Evolutionary conservation across 495 filamentous ascomycete genomes (phyloP).

Genomic region (Penicillium nucicola): DNA sequence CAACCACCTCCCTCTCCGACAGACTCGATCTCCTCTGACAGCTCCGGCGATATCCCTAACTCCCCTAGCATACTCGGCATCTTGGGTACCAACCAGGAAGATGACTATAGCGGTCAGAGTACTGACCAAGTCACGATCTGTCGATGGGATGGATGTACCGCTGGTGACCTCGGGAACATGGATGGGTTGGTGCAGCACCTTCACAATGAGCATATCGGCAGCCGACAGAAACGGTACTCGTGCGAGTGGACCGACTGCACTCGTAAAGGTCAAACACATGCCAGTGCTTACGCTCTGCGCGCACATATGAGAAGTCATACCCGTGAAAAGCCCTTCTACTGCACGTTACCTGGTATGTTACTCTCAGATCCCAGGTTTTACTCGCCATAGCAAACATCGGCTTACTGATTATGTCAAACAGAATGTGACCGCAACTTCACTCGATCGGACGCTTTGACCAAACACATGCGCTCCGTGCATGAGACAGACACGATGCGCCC

Average conservation of each 20-base stretch:
- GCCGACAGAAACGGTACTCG: constrained; percentile 77
- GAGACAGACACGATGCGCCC: constrained; percentile 91
- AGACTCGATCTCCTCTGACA: constrained; percentile 78
- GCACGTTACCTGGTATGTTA: constrained; percentile 77
- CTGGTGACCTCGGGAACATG: constrained; percentile 85
- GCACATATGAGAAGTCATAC: constrained; percentile 98
- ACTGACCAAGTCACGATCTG: constrained; percentile 86
- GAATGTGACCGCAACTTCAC: constrained; percentile 98
- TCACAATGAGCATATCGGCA: constrained; percentile 88
- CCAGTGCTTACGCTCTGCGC: constrained; percentile 90
- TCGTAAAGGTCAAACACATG: constrained; percentile 84
- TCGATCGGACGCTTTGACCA: constrained; percentile 91
- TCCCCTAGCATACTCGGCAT: constrained; percentile 42
- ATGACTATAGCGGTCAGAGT: constrained; percentile 72
- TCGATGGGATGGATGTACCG: constrained; percentile 81
- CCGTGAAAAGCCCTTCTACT: constrained; percentile 97
- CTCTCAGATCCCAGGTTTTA: background rate
- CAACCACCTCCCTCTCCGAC: constrained; percentile 43
- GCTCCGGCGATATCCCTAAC: constrained; percentile 69
- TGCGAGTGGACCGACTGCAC: constrained; percentile 93
- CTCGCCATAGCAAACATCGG: background rate
- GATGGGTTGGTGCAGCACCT: constrained; percentile 90
- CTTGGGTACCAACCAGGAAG: constrained; percentile 58
- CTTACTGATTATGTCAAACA: background rate
- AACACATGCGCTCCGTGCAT: constrained; percentile 98